Evolutionary conservation across 1,284 basidiomycete genomes (phyloP).

Genomic region (Cystobasidium slooffiae): DNA sequence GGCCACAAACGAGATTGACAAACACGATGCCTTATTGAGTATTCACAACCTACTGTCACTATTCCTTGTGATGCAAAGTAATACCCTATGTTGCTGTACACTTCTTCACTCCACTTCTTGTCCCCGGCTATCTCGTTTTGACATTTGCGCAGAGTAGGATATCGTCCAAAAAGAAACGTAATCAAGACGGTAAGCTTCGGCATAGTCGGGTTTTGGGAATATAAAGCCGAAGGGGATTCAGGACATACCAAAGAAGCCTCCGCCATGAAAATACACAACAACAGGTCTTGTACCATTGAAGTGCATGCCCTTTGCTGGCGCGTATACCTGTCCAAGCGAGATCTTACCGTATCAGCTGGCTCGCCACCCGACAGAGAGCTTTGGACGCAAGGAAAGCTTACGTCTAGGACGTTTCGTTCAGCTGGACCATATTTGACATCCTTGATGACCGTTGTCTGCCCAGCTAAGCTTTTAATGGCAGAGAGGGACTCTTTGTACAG

Average conservation of each 20-base stretch:
- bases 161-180: not conserved
- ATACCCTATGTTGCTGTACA: conserved; percentile 42
- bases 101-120: conserved; percentile 32
- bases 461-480: conserved; percentile 1
- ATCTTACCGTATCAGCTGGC: not conserved
- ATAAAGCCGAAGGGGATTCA: not conserved
- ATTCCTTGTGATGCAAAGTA: conserved; percentile 37
- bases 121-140: conserved; percentile 18
- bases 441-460: conserved; percentile 26
- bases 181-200: not conserved
- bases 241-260: conserved; percentile 34
- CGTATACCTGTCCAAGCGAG: conserved; percentile 16
- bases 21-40: not conserved
- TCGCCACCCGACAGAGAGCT: not conserved
- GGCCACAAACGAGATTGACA: not conserved
- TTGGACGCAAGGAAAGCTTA: not conserved
- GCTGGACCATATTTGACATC: conserved; percentile 41
- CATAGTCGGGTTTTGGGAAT: not conserved
- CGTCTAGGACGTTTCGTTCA: conserved; percentile 36
- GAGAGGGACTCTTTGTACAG: conserved; percentile 16
- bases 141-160: too few species aligned
- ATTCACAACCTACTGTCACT: conserved; percentile 5
- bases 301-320: not conserved
- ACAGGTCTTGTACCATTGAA: conserved; percentile 14
- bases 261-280: conserved; percentile 38